Conservation (phyloP, 305 asterid species). For the Striga hermonthica region DNA sequence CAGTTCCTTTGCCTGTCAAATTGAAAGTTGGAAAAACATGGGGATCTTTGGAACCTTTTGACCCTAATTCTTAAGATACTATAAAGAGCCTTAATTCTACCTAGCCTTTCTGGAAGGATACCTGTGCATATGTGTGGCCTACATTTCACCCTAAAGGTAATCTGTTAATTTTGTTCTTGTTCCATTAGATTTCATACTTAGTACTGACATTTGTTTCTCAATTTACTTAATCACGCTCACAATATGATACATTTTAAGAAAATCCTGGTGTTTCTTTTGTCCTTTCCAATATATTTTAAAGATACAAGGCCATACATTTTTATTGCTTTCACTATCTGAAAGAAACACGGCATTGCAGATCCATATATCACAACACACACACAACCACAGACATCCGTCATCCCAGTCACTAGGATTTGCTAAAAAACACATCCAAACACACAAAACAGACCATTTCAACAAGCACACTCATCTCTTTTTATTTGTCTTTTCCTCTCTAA, state of each 20-base stretch:
- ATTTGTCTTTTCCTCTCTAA: slow-evolving; percentile 14
- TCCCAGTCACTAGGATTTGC: slow-evolving; percentile 18
- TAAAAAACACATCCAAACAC: slow-evolving; percentile 20
- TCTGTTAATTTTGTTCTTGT: neutral
- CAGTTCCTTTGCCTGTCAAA: slow-evolving; percentile 93
- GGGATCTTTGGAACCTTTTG: slow-evolving; percentile 88
- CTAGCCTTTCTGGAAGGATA: slow-evolving; percentile 26
- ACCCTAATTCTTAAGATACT: slow-evolving; percentile 38
- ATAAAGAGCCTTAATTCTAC: too few species aligned
- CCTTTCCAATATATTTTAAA: too few species aligned
- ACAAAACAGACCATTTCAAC: slow-evolving; percentile 6
- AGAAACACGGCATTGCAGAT: slow-evolving; percentile 4
- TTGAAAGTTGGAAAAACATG: slow-evolving; percentile 86
- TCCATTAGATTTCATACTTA: too few species aligned
- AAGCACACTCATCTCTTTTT: neutral
- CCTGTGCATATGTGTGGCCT: neutral
- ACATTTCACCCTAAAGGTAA: slow-evolving; percentile 33
- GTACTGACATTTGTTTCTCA: too few species aligned
- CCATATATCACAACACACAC: slow-evolving; percentile 7
- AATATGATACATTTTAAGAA: too few species aligned
- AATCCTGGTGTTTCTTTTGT: too few species aligned
- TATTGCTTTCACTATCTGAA: slow-evolving; percentile 5
- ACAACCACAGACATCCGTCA: slow-evolving; percentile 21
- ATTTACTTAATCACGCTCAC: too few species aligned
- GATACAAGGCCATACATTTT: neutral